These are phyloP conservation scores for Ganoderma sinense DNA, from an alignment of 1,284 basidiomycete genomes.

Conservation along the genomic window DNA sequence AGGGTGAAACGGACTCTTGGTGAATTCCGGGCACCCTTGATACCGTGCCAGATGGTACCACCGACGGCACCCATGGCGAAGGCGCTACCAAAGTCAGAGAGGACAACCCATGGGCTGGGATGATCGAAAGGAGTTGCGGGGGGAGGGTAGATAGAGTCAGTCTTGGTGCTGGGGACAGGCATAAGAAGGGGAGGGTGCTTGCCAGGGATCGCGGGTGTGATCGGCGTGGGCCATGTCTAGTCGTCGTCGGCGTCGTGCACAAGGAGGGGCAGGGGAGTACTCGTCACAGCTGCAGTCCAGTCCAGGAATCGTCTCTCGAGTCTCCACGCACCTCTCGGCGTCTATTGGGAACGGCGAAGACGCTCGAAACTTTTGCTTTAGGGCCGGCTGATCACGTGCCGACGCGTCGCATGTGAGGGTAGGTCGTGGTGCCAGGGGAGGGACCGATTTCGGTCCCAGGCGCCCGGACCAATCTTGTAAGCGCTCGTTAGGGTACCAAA, in stretches of 20 bases:
- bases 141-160: constrained; percentile 14
- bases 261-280: constrained; percentile 20
- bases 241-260: constrained; percentile 30
- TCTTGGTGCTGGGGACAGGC: not conserved
- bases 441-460: no score
- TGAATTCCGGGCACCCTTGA: constrained; percentile 97
- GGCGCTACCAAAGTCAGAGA: constrained; percentile 98
- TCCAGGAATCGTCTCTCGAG: constrained; percentile 20
- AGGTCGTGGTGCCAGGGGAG: no score
- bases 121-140: constrained; percentile 7
- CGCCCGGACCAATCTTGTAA: no score
- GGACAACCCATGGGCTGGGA: constrained; percentile 94
- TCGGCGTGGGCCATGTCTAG: constrained; percentile 82
- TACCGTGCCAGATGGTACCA: constrained; percentile 98
- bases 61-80: constrained; percentile 96
- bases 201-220: constrained; percentile 94
- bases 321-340: constrained; percentile 6
- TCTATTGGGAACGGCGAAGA: constrained; percentile 3
- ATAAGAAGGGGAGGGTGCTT: constrained; percentile 31
- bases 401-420: constrained; percentile 28
- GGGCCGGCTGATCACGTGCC: constrained; percentile 37
- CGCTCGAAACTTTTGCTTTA: constrained; percentile 35
- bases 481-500: no score
- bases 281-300: constrained; percentile 1
- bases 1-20: constrained; percentile 73